Base-by-base conservation (phyloP, 768 basidiomycete species). In the Chalciporus sphaerocephalus region DNA sequence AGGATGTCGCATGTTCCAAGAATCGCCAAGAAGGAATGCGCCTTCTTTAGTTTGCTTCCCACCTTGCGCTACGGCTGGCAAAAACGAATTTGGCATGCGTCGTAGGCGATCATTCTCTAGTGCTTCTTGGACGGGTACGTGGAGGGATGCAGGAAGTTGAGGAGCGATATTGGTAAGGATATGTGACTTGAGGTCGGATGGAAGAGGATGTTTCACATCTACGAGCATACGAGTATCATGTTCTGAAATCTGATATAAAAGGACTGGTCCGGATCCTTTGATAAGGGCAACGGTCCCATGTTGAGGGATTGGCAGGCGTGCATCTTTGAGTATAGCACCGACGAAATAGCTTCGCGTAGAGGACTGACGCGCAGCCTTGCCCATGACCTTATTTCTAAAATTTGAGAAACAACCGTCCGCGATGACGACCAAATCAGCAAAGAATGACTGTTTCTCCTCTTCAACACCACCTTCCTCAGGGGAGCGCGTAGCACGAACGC, bases 1-100 rank as follows among this genome's bases (percentile, higher is more conserved):
- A 2, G 96, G 96, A 65, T 99, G 96, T 0, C 96, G 88, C 94
- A 98, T 98, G 62, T 98, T 99, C 87, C 92, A 95, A 2, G 95
- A 83, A 61, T 98, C 96, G 2, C 96, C 96, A 25, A 96, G 73
- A 50, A 98, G 80, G 47, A 99, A 69, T 9, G 81, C 81, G 20
- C 91, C 90, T 39, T 82, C 75, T 51, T 80, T 85, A 6, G 62
- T 68, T 45, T 55, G 65, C 51, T 50, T 55, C 15, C 68, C 67
- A 9, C 73, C 69, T 60, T 95, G 94, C 48, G 81, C 71, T 3
- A 84, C 72, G 1, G 93, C 69, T 0, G 96, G 90, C 2, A 99
- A 76, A 73, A 89, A 96, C 0, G 90, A 87, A 64, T 97, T 98
- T 24, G 96, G 94, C 94, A 98, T 97, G 16, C 83, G 82, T 12